These are phyloP conservation scores for Cryphonectria nitschkei DNA, from an alignment of 2,329 filamentous ascomycete genomes.

Conservation along the genomic window DNA sequence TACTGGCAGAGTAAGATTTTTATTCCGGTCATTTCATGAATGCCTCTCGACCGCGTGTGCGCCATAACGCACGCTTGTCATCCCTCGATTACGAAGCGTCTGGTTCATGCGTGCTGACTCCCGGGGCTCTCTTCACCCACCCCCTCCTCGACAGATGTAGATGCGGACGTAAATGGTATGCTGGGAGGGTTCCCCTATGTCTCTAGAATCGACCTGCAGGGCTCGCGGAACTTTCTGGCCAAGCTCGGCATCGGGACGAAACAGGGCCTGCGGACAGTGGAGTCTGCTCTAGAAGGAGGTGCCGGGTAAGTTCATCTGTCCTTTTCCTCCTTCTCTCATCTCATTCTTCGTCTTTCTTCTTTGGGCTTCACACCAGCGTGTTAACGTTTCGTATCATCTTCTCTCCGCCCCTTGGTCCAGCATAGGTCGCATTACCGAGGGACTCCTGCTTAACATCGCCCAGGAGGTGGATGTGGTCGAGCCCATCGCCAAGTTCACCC, in stretches of 20 bases:
- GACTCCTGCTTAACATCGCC: constrained; percentile 73
- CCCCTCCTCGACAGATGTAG: constrained; percentile 32
- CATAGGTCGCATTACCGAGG: constrained; percentile 81
- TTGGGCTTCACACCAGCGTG: too few species aligned
- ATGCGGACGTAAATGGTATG: constrained; percentile 68
- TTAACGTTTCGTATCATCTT: neutral
- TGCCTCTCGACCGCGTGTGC: too few species aligned
- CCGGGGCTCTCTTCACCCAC: neutral
- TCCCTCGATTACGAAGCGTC: neutral
- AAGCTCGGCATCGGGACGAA: constrained; percentile 61
- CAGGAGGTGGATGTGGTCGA: constrained; percentile 80
- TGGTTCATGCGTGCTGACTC: constrained; percentile 11
- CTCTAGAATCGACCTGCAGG: constrained; percentile 71
- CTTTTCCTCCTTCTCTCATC: neutral
- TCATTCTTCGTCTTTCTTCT: neutral
- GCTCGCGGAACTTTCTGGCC: constrained; percentile 70
- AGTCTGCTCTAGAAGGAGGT: constrained; percentile 44
- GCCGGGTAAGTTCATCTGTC: constrained; percentile 42
- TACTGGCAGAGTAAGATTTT: constrained; percentile 50
- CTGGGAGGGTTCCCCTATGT: constrained; percentile 72
- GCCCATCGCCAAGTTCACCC: constrained; percentile 81
- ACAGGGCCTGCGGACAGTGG: constrained; percentile 37
- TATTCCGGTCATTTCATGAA: neutral
- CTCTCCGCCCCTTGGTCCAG: constrained; percentile 43
- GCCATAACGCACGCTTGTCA: neutral